phyloP scores from a whole-genome alignment of 2,329 filamentous ascomycete genomes.

The Fusarium domesticum region DNA sequence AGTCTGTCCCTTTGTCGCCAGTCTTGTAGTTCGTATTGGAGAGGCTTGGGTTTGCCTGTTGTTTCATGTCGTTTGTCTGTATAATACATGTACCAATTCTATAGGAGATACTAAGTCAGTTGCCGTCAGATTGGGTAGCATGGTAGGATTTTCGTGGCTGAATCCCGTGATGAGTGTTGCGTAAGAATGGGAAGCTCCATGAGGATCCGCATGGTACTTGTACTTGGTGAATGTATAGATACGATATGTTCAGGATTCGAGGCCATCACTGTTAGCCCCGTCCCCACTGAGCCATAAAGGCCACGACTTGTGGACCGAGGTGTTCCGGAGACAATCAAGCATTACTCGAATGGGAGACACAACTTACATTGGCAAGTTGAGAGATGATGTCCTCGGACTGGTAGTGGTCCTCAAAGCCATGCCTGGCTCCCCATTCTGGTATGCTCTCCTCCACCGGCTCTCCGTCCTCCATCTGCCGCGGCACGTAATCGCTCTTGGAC shows the following conservation, averaged over 20 bases:
- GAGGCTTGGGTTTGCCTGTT: slow-evolving; percentile 77
- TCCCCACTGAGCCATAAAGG: background rate
- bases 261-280: background rate
- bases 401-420: slow-evolving; percentile 91
- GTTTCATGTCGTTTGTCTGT: slow-evolving; percentile 97
- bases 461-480: slow-evolving; percentile 41
- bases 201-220: background rate
- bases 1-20: slow-evolving; percentile 97
- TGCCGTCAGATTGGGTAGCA: background rate
- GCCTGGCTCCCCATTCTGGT: slow-evolving; percentile 60
- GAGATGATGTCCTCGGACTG: slow-evolving; percentile 87
- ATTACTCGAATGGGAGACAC: slow-evolving; percentile 13
- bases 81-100: slow-evolving; percentile 99
- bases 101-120: slow-evolving; percentile 19
- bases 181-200: background rate
- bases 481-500: slow-evolving; percentile 55
- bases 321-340: slow-evolving; percentile 1
- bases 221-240: background rate
- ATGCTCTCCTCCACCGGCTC: slow-evolving; percentile 46
- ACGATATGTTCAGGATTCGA: background rate
- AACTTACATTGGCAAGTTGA: slow-evolving; percentile 72
- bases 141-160: background rate
- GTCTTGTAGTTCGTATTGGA: slow-evolving; percentile 69
- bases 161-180: background rate
- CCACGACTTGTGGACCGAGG: background rate